Percentiles rank a stretch among this genome's conserved stretches.
These are phyloP conservation scores for Hypoxylon sp. DNA, from an alignment of 2,329 filamentous ascomycete species.

Conservation along the genomic window DNA sequence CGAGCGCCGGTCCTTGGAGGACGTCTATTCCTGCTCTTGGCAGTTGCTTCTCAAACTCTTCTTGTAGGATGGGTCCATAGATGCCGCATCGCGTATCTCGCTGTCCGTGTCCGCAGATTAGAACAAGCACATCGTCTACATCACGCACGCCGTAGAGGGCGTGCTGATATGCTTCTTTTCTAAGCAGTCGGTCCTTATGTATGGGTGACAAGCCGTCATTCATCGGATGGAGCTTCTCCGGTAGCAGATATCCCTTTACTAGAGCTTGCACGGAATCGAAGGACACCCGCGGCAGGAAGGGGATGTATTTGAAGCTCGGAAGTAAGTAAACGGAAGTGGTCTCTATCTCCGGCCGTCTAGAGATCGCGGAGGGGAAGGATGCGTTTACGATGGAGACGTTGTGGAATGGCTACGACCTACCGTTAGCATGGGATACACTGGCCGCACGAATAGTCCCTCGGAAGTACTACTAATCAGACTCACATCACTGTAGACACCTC, in stretches of 20 bases:
- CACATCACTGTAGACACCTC: constrained; percentile 75
- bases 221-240: constrained; percentile 69
- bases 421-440: constrained; percentile 45
- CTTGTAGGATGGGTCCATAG: constrained; percentile 77
- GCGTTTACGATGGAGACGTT: constrained; percentile 81
- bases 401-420: constrained; percentile 77
- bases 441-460: not conserved
- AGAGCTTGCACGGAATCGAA: constrained; percentile 67
- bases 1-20: constrained; percentile 58
- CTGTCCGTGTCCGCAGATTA: constrained; percentile 89
- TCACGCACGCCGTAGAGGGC: constrained; percentile 69
- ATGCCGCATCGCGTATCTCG: constrained; percentile 86
- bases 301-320: constrained; percentile 85
- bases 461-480: constrained; percentile 48
- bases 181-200: constrained; percentile 64
- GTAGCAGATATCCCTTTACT: constrained; percentile 74
- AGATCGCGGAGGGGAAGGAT: constrained; percentile 74
- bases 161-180: constrained; percentile 64
- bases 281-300: constrained; percentile 73
- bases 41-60: constrained; percentile 75
- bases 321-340: constrained; percentile 79
- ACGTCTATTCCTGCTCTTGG: constrained; percentile 62
- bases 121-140: constrained; percentile 76
- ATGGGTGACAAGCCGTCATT: constrained; percentile 70
- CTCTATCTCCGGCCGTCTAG: constrained; percentile 59